phyloP scores from a whole-genome alignment of 148 eudicot genomes.

The Salicornia ramosissima region DNA sequence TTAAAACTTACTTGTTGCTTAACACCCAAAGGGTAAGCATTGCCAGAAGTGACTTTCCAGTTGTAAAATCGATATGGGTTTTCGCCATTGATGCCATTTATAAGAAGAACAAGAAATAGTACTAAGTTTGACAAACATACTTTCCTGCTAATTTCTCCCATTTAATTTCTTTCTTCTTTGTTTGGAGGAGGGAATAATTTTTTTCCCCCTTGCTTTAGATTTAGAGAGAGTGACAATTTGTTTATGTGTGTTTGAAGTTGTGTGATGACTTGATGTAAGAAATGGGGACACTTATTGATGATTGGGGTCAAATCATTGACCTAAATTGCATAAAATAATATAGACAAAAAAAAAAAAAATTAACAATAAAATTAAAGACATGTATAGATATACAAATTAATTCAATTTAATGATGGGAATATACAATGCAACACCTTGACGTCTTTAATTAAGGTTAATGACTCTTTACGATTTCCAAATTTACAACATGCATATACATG shows the following conservation, averaged over 20 bases:
- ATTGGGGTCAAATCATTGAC: neutral
- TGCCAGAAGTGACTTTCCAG: conserved; percentile 57
- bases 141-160: conserved; percentile 25
- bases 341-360: no score
- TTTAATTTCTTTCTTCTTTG: conserved; percentile 13
- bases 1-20: conserved; percentile 48
- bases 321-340: no score
- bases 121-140: conserved; percentile 14
- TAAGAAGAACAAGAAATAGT: conserved; percentile 6
- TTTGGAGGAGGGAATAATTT: neutral
- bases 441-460: no score
- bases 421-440: no score
- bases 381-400: no score
- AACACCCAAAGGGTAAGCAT: conserved; percentile 53
- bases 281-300: neutral
- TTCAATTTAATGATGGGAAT: no score
- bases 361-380: no score
- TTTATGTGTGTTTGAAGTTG: conserved; percentile 1
- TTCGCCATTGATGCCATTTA: conserved; percentile 39
- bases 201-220: neutral
- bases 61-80: conserved; percentile 52
- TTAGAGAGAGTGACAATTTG: neutral
- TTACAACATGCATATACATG: no score
- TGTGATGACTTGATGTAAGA: neutral
- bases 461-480: no score